These are phyloP conservation scores for Teratosphaeria destructans DNA, from an alignment of 2,329 filamentous ascomycete species.

Conservation along the genomic window DNA sequence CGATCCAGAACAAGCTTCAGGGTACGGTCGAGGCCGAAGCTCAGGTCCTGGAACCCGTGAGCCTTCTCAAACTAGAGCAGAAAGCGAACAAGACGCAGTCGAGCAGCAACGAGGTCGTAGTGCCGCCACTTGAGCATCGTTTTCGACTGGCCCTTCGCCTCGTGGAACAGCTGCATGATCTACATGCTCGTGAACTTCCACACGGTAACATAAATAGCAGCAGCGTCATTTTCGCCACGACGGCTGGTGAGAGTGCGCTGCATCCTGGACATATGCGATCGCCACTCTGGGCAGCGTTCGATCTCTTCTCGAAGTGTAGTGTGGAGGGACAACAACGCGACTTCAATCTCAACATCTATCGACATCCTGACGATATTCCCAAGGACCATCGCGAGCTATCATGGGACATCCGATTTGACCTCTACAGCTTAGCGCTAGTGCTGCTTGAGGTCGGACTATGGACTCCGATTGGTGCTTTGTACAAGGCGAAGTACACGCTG, in stretches of 20 bases:
- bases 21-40: conserved; percentile 43
- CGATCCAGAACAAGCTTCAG: conserved; percentile 30
- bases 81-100: conserved; percentile 34
- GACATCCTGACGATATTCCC: conserved; percentile 48
- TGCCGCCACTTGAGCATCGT: conserved; percentile 63
- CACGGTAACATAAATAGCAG: conserved; percentile 61
- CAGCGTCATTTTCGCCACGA: conserved; percentile 56
- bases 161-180: conserved; percentile 60
- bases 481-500: conserved; percentile 50
- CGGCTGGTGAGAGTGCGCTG: conserved; percentile 37
- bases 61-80: conserved; percentile 38
- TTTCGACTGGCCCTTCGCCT: conserved; percentile 66
- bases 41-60: conserved; percentile 27
- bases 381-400: conserved; percentile 37
- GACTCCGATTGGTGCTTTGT: conserved; percentile 52
- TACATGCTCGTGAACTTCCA: conserved; percentile 58
- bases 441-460: conserved; percentile 67
- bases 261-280: conserved; percentile 48
- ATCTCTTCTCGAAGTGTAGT: conserved; percentile 54
- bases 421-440: conserved; percentile 64
- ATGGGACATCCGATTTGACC: conserved; percentile 43
- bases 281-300: conserved; percentile 63
- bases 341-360: conserved; percentile 47
- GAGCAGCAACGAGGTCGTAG: conserved; percentile 27
- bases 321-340: conserved; percentile 37